Percentiles rank a stretch among this genome's conserved stretches.
These are phyloP conservation scores for Primulina tabacum DNA, from an alignment of 257 asterid genomes.

Conservation along the genomic window DNA sequence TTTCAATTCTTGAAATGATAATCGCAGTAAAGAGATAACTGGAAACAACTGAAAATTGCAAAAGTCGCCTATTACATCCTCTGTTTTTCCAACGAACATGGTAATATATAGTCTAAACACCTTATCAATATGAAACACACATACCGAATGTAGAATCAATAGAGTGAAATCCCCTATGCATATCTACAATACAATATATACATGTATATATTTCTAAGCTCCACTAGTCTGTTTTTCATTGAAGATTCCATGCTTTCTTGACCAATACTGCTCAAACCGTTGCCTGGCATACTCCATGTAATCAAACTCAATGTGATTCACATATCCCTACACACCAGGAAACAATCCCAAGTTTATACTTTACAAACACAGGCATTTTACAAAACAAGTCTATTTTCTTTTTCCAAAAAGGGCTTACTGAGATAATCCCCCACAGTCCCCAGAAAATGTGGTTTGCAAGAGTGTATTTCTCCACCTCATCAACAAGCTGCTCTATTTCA, in stretches of 20 bases:
- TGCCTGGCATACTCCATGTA: constrained; percentile 84
- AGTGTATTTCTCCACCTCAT: constrained; percentile 62
- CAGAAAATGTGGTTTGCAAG: constrained; percentile 90
- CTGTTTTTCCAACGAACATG: too few relatives aligned
- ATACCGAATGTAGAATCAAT: not conserved
- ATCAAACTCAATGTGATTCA: constrained; percentile 75
- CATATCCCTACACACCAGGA: constrained; percentile 50
- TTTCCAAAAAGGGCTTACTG: constrained; percentile 44
- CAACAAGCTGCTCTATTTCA: constrained; percentile 42
- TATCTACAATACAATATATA: not conserved
- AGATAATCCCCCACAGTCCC: constrained; percentile 97
- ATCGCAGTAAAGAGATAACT: not conserved
- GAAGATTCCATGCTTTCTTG: constrained; percentile 44
- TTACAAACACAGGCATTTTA: not conserved
- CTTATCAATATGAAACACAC: not conserved
- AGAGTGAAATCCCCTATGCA: not conserved
- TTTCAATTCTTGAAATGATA: not conserved
- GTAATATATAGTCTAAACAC: not conserved
- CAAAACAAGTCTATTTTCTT: not conserved
- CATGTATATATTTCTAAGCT: not conserved
- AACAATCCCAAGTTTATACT: not conserved
- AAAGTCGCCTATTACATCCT: too few relatives aligned
- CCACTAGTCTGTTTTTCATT: constrained; percentile 10
- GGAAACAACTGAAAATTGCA: too few relatives aligned
- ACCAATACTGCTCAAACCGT: constrained; percentile 79